phyloP scores from a whole-genome alignment of 2,329 filamentous ascomycete species.

The Chrysoporthe austroafricana region DNA sequence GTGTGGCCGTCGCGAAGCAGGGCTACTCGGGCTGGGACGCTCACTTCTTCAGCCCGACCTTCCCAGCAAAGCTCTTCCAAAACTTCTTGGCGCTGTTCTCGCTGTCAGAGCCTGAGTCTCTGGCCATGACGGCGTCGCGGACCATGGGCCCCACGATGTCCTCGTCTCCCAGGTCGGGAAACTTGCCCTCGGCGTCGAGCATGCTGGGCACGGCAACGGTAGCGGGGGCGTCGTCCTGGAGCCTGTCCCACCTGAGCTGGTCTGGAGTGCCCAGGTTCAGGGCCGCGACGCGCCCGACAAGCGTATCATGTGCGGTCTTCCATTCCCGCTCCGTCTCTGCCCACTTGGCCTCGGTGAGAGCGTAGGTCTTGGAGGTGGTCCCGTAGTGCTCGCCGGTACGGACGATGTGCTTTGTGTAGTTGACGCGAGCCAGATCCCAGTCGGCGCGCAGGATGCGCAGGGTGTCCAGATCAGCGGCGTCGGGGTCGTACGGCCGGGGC shows the following conservation, averaged over 20 bases:
- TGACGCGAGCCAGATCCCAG: slow-evolving; percentile 81
- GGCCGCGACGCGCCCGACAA: slow-evolving; percentile 57
- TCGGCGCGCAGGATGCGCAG: slow-evolving; percentile 70
- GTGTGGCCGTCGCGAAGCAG: neutral
- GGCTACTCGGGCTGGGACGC: neutral
- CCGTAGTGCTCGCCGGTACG: slow-evolving; percentile 91
- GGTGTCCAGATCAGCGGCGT: slow-evolving; percentile 59
- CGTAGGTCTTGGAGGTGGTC: slow-evolving; percentile 84
- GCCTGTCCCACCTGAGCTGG: slow-evolving; percentile 42
- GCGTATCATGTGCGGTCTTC: slow-evolving; percentile 70
- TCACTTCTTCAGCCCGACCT: slow-evolving; percentile 44
- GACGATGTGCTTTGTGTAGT: slow-evolving; percentile 87
- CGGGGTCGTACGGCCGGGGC: slow-evolving; percentile 78
- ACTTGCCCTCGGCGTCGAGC: slow-evolving; percentile 77
- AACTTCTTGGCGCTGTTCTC: slow-evolving; percentile 48
- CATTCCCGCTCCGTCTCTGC: slow-evolving; percentile 75
- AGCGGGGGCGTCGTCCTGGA: slow-evolving; percentile 60
- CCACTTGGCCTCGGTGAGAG: slow-evolving; percentile 88
- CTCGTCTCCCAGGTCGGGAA: slow-evolving; percentile 83
- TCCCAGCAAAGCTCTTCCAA: slow-evolving; percentile 53
- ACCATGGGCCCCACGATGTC: slow-evolving; percentile 95
- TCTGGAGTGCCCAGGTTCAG: slow-evolving; percentile 35
- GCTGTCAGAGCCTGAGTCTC: slow-evolving; percentile 45
- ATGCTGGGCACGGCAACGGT: slow-evolving; percentile 72
- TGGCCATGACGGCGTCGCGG: slow-evolving; percentile 58